Conservation (phyloP, 257 asterid species). For the Scutellaria minor region DNA sequence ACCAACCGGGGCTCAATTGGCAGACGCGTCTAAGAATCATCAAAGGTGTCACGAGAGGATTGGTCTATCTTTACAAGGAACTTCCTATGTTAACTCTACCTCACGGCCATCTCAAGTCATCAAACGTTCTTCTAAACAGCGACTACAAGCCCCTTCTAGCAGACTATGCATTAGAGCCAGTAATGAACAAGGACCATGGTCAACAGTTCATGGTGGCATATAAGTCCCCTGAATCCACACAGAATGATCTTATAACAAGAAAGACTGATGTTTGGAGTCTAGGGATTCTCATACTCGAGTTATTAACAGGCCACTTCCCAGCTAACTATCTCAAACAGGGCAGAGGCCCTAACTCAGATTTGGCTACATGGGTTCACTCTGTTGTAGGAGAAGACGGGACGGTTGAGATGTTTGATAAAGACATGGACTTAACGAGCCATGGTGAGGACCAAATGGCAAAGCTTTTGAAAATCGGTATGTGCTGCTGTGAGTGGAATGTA, state of each 20-base stretch:
- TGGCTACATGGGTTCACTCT: conserved; percentile 69
- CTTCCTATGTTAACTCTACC: conserved; percentile 54
- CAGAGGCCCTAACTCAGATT: conserved; percentile 49
- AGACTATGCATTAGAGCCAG: conserved; percentile 58
- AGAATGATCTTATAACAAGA: conserved; percentile 38
- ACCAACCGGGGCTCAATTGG: conserved; percentile 56
- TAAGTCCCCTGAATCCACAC: conserved; percentile 63
- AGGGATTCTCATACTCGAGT: conserved; percentile 69
- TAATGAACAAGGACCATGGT: conserved; percentile 59
- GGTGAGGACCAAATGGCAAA: conserved; percentile 64
- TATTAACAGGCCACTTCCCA: conserved; percentile 66
- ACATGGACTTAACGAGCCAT: conserved; percentile 40
- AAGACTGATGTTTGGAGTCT: conserved; percentile 78
- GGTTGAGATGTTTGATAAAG: conserved; percentile 70
- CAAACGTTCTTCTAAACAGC: conserved; percentile 58
- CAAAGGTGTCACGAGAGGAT: conserved; percentile 68
- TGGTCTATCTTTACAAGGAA: conserved; percentile 50
- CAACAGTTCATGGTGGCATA: conserved; percentile 70
- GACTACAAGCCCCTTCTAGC: conserved; percentile 48
- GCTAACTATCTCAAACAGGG: conserved; percentile 60
- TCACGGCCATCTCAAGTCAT: conserved; percentile 78
- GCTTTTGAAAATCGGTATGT: conserved; percentile 70
- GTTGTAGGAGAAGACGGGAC: conserved; percentile 80
- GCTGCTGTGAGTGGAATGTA: conserved; percentile 63
- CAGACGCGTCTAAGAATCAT: conserved; percentile 57